Evolutionary conservation across 495 filamentous ascomycete species (phyloP).

Genomic region (Aspergillus incahuasiensis): DNA sequence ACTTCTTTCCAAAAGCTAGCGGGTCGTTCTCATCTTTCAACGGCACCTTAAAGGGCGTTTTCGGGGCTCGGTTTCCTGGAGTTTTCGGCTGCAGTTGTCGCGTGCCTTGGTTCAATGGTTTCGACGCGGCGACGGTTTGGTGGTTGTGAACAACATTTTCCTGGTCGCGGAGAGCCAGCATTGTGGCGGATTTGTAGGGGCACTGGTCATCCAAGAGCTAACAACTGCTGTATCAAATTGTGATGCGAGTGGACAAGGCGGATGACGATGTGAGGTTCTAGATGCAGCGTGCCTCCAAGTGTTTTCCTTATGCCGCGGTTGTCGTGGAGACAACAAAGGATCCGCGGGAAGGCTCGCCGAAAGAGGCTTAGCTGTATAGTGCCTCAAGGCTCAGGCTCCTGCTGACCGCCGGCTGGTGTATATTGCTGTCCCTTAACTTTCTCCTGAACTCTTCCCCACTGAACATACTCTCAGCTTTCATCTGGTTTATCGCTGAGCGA

Average conservation of each 20-base stretch:
- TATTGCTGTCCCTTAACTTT: constrained; percentile 24
- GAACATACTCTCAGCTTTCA: constrained; percentile 14
- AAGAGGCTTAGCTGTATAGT: not conserved
- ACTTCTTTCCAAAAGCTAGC: constrained; percentile 60
- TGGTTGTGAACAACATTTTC: constrained; percentile 80
- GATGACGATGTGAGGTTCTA: constrained; percentile 18
- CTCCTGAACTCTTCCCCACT: constrained; percentile 17
- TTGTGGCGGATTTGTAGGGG: constrained; percentile 36
- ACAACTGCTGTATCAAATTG: not conserved
- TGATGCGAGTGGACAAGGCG: not conserved
- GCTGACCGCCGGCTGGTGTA: constrained; percentile 33
- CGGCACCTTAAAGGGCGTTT: constrained; percentile 79
- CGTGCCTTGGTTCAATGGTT: constrained; percentile 67
- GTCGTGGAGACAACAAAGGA: constrained; percentile 44
- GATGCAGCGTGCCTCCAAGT: constrained; percentile 15
- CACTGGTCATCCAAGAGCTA: constrained; percentile 22
- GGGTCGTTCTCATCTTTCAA: constrained; percentile 82
- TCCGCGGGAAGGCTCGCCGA: constrained; percentile 4
- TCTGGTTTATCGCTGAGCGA: constrained; percentile 45
- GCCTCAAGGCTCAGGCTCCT: constrained; percentile 8
- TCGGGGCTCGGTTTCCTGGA: constrained; percentile 67
- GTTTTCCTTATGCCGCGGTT: constrained; percentile 33
- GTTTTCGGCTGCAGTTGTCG: constrained; percentile 69
- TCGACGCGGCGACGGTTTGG: constrained; percentile 70
- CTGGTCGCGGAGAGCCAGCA: constrained; percentile 83